Percentiles rank a stretch among this genome's conserved stretches.
Evolutionary conservation across 257 asterid genomes (phyloP).

Genomic region (Oldenlandia corymbosa): DNA sequence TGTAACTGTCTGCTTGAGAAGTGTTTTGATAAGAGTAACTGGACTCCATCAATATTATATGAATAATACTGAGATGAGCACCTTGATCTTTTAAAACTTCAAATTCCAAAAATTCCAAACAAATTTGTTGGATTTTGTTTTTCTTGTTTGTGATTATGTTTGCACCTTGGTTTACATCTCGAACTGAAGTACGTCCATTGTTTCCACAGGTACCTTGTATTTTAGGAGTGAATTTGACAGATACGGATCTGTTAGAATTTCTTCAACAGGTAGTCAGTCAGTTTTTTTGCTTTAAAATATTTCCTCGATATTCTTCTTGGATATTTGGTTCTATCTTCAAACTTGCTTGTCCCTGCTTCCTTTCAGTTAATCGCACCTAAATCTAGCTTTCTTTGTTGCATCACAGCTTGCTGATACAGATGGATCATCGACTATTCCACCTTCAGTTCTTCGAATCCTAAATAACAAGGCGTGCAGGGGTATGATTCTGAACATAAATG

Average conservation of each 20-base stretch:
- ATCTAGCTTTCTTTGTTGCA: constrained; percentile 13
- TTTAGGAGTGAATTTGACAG: constrained; percentile 69
- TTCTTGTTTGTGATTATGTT: not conserved
- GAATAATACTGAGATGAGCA: not conserved
- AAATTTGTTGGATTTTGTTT: not conserved
- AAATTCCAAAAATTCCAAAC: not conserved
- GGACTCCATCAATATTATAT: not conserved
- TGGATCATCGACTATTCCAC: constrained; percentile 89
- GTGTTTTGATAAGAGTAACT: not conserved
- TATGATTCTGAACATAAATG: constrained; percentile 23
- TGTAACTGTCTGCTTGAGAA: not conserved
- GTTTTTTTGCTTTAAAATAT: not conserved
- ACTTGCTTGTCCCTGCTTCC: not conserved
- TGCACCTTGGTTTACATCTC: not conserved
- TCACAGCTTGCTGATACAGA: constrained; percentile 84
- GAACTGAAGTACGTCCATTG: not conserved
- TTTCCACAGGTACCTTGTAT: constrained; percentile 80
- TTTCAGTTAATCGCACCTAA: constrained; percentile 3
- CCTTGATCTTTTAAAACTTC: not conserved
- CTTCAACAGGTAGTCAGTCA: constrained; percentile 68
- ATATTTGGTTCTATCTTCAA: not conserved
- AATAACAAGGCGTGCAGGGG: constrained; percentile 96
- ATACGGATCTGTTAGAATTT: constrained; percentile 74
- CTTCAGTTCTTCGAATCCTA: constrained; percentile 75
- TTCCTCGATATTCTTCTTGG: not conserved